Base-by-base conservation (phyloP, 345 rosid species). In the Rhodomyrtus tomentosa region DNA sequence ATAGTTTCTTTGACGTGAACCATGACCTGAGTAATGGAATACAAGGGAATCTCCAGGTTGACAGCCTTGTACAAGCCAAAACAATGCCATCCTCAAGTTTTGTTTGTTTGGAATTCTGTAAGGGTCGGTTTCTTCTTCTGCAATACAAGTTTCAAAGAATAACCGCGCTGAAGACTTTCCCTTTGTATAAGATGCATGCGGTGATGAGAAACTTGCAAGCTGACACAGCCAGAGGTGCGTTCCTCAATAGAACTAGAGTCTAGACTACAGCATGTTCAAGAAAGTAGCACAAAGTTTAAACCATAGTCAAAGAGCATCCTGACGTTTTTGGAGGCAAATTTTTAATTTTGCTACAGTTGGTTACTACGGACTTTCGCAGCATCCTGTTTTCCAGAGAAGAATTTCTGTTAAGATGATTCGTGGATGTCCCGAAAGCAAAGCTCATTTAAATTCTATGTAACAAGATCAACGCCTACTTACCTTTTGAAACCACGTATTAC, bases 51-150 rank as follows among this genome's bases (percentile, higher is more conserved):
- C 99, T 62, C 98, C 98, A 49, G 98, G 91, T 50, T 94, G 95
- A 86, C 94, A 94, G 49, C 95, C 98, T 90, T 95, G 99, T 29
- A 96, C 94, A 36, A 95, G 95, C 99, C 99, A 96, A 88, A 86
- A 90, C 62, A 95, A 84, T 36, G 98, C 98, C 99, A 96, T 92
- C 88, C 96, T 93, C 91, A 96, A 82, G 88, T 95, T 96, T 4
- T 90, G 91, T 87, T 93, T 95, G 25, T 89, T 94, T 10, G 99
- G 99, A 56, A 89, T 87, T 84, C 94, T 93, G 83, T 90, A 88
- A 10, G 98, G 95, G 51, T 95, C 98, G 9, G 92, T 90, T 90
- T 96, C 98, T 87, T 96, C 98, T 86, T 96, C 99, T 96, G 95
- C 93, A 86, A 55, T 20, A 85, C 24, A 38, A 50, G 42, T 50